Evolutionary conservation across 495 filamentous ascomycete genomes (phyloP).

Genomic region (Penicillium longicatenatum): DNA sequence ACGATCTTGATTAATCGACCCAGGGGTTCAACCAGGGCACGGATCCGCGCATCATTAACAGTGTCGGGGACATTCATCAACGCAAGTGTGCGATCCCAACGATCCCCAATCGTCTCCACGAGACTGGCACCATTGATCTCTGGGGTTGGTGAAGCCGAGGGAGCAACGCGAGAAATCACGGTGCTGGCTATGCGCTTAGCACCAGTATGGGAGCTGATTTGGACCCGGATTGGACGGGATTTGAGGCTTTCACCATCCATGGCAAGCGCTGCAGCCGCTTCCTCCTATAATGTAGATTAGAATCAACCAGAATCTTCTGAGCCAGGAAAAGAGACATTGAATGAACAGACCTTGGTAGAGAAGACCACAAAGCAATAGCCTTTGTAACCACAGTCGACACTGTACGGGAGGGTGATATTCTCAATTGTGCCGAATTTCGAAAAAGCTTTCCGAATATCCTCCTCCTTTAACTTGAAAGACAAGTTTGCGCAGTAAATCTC

Average conservation of each 20-base stretch:
- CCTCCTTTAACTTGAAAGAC: constrained; percentile 62
- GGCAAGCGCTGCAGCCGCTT: constrained; percentile 67
- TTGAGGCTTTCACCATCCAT: constrained; percentile 72
- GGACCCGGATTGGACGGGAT: constrained; percentile 70
- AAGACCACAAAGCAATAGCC: constrained; percentile 81
- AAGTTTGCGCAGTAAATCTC: constrained; percentile 84
- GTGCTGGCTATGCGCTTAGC: constrained; percentile 50
- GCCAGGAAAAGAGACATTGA: neutral
- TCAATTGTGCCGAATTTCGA: constrained; percentile 73
- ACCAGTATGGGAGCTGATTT: constrained; percentile 51
- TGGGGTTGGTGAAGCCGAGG: constrained; percentile 38
- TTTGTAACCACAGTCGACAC: constrained; percentile 63
- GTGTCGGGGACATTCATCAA: constrained; percentile 67
- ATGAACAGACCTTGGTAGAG: constrained; percentile 57
- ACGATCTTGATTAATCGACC: constrained; percentile 57
- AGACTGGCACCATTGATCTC: constrained; percentile 36
- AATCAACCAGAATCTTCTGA: neutral
- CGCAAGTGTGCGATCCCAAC: constrained; percentile 55
- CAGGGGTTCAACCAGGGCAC: constrained; percentile 60
- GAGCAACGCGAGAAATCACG: constrained; percentile 39
- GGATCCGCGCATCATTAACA: constrained; percentile 63
- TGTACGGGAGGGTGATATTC: constrained; percentile 63
- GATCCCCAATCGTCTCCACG: constrained; percentile 38
- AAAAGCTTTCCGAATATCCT: constrained; percentile 71
- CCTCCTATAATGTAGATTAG: constrained; percentile 43